Evolutionary conservation across 129 eudicot genomes (phyloP).

Genomic region (Chrysanthemum seticuspe): DNA sequence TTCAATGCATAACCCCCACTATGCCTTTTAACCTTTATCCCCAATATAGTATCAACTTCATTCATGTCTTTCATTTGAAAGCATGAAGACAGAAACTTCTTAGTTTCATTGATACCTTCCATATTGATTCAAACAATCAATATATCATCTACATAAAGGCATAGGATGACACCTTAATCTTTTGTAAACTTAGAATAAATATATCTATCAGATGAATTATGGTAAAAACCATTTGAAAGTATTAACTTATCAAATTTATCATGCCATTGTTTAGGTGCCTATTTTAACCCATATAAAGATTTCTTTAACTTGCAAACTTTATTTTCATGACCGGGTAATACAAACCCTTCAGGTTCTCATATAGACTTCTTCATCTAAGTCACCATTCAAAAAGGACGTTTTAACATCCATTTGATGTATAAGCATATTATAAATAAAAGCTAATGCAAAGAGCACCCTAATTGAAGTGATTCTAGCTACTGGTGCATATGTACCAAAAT

Average conservation of each 20-base stretch:
- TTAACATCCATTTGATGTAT: too few species aligned
- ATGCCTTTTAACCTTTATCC: too few species aligned
- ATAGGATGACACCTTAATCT: background rate
- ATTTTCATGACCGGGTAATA: background rate
- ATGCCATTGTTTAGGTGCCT: slow-evolving; percentile 1
- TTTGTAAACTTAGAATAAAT: background rate
- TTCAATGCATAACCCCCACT: too few species aligned
- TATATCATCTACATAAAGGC: background rate
- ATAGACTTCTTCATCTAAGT: too few species aligned
- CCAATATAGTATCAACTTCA: background rate
- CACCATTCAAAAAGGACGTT: too few species aligned
- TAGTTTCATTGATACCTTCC: background rate
- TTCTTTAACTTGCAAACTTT: background rate
- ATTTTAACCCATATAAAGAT: background rate
- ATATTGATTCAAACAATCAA: background rate
- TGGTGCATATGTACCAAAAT: too few species aligned
- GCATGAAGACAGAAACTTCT: background rate
- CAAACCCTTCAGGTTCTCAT: too few species aligned
- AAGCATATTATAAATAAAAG: too few species aligned
- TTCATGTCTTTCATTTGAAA: background rate
- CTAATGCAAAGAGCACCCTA: too few species aligned
- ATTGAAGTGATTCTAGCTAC: too few species aligned
- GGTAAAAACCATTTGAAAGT: background rate
- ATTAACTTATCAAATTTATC: background rate
- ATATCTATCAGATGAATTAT: background rate